Conservation (phyloP, 495 filamentous ascomycete genomes). For the Podospora appendiculata region DNA sequence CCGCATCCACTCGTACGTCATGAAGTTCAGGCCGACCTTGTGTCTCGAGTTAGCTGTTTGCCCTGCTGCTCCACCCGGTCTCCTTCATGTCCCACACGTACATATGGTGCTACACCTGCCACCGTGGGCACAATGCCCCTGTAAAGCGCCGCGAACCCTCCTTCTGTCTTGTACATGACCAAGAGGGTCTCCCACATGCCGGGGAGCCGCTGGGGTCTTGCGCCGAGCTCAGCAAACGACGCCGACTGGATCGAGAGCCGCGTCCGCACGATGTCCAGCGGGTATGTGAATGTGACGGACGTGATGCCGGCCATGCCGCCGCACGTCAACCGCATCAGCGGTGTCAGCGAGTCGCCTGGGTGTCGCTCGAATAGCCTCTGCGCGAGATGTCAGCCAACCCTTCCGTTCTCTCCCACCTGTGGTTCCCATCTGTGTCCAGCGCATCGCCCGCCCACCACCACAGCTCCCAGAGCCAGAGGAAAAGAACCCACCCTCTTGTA, state of each 20-base stretch:
- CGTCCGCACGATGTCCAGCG: slow-evolving; percentile 93
- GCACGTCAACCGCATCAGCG: slow-evolving; percentile 66
- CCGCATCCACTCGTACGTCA: slow-evolving; percentile 87
- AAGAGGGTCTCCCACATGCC: slow-evolving; percentile 87
- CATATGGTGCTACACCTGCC: slow-evolving; percentile 91
- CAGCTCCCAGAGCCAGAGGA: not conserved
- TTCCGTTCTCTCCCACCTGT: not conserved
- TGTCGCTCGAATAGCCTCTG: slow-evolving; percentile 69
- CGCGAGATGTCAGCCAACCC: not conserved
- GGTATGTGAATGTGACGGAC: slow-evolving; percentile 71
- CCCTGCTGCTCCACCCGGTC: not conserved
- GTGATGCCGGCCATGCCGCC: slow-evolving; percentile 90
- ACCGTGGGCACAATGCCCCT: slow-evolving; percentile 90
- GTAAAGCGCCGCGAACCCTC: slow-evolving; percentile 76
- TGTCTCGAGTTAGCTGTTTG: slow-evolving; percentile 14
- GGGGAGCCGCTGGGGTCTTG: slow-evolving; percentile 57
- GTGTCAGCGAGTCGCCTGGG: slow-evolving; percentile 58
- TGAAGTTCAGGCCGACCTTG: slow-evolving; percentile 94
- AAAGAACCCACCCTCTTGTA: slow-evolving; percentile 73
- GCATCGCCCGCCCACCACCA: slow-evolving; percentile 2
- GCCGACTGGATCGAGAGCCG: slow-evolving; percentile 93
- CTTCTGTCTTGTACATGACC: slow-evolving; percentile 83
- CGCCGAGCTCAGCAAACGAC: slow-evolving; percentile 71
- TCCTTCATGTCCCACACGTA: slow-evolving; percentile 35
- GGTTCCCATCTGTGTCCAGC: not conserved